These are phyloP conservation scores for Plenodomus lindquistii DNA, from an alignment of 2,329 filamentous ascomycete genomes.

Conservation along the genomic window DNA sequence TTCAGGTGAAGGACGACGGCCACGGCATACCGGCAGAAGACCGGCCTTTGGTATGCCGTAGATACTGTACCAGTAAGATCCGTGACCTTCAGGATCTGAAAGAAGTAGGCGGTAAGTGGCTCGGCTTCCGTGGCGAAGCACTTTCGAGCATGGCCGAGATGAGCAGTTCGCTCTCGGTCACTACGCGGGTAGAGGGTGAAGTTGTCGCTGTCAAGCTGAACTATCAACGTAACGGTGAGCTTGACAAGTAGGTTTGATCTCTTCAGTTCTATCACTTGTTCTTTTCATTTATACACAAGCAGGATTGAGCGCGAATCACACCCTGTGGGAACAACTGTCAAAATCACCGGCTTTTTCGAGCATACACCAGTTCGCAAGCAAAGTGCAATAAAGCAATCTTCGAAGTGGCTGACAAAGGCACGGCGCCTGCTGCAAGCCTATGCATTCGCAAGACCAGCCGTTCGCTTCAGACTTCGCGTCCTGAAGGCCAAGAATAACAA, in stretches of 20 bases:
- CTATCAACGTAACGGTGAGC: slow-evolving; percentile 55
- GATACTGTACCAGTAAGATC: slow-evolving; percentile 76
- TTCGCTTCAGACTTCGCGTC: slow-evolving; percentile 65
- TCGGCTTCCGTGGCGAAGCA: slow-evolving; percentile 79
- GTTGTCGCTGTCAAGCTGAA: slow-evolving; percentile 59
- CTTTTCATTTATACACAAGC: not conserved
- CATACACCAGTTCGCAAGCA: slow-evolving; percentile 67
- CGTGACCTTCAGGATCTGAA: slow-evolving; percentile 64
- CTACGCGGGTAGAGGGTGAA: slow-evolving; percentile 66
- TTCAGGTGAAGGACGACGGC: slow-evolving; percentile 71
- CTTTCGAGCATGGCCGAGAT: slow-evolving; percentile 67
- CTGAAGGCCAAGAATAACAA: slow-evolving; percentile 56
- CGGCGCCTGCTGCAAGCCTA: slow-evolving; percentile 66
- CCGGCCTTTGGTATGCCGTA: slow-evolving; percentile 63
- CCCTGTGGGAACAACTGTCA: slow-evolving; percentile 71
- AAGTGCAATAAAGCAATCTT: slow-evolving; percentile 59
- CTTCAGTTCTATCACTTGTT: not conserved
- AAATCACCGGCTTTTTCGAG: slow-evolving; percentile 62
- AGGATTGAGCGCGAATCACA: slow-evolving; percentile 50
- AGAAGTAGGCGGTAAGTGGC: slow-evolving; percentile 58
- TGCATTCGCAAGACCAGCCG: slow-evolving; percentile 65
- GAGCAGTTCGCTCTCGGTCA: slow-evolving; percentile 61
- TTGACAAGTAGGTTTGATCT: slow-evolving; percentile 44
- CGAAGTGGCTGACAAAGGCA: slow-evolving; percentile 61
- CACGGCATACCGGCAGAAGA: slow-evolving; percentile 68